phyloP scores from a whole-genome alignment of 768 basidiomycete genomes.

The Crepidotus variabilis region DNA sequence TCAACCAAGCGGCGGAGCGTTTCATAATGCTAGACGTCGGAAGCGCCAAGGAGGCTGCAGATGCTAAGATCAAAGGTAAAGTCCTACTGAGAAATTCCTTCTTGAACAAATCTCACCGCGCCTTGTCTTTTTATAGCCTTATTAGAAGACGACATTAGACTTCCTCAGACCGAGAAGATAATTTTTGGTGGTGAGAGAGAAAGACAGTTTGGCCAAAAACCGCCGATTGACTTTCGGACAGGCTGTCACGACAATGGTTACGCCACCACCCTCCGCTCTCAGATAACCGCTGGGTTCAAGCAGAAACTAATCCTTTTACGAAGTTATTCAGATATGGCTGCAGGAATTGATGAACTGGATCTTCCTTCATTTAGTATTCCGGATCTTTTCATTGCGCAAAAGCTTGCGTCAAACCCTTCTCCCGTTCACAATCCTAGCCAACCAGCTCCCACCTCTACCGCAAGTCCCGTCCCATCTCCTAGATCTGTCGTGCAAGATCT shows the following conservation, averaged over 20 bases:
- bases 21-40: slow-evolving; percentile 73
- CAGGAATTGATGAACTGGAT: slow-evolving; percentile 51
- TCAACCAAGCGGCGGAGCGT: slow-evolving; percentile 65
- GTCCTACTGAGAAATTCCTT: slow-evolving; percentile 7
- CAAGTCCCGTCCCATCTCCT: slow-evolving; percentile 8
- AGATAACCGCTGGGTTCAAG: slow-evolving; percentile 61
- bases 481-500: slow-evolving; percentile 2
- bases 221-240: slow-evolving; percentile 19
- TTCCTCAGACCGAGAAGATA: slow-evolving; percentile 62
- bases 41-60: slow-evolving; percentile 67
- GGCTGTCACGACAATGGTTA: slow-evolving; percentile 78
- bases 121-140: slow-evolving; percentile 30
- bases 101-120: slow-evolving; percentile 1
- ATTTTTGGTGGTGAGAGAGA: slow-evolving; percentile 55
- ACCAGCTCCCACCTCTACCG: slow-evolving; percentile 6
- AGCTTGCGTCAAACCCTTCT: slow-evolving; percentile 30
- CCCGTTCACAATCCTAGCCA: slow-evolving; percentile 4
- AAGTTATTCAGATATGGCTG: slow-evolving; percentile 59
- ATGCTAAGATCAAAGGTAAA: slow-evolving; percentile 72
- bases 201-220: slow-evolving; percentile 2
- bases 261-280: slow-evolving; percentile 54
- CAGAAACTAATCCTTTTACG: slow-evolving; percentile 63
- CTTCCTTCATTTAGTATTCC: slow-evolving; percentile 53
- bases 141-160: slow-evolving; percentile 57
- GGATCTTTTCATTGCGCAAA: slow-evolving; percentile 57